A percentile compares a stretch with the other conserved stretches of the same genome.
phyloP scores from a whole-genome alignment of 2,329 filamentous ascomycete species.

The Colletotrichum neosansevieriae region DNA sequence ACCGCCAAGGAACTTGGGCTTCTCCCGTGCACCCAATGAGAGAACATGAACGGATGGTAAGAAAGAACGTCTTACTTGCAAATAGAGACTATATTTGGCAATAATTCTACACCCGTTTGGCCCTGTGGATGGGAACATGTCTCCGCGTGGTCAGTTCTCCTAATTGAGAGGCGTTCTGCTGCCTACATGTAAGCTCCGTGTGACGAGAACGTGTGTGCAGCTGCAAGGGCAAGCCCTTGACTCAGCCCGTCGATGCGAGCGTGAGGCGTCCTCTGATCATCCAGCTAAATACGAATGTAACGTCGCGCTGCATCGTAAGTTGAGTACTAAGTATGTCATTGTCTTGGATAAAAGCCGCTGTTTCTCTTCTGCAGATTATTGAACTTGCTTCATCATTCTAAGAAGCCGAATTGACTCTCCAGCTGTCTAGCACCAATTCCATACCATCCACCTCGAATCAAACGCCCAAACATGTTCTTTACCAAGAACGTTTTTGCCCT shows the following conservation, averaged over 20 bases:
- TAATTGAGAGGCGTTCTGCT: neutral
- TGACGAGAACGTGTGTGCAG: neutral
- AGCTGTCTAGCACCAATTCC: neutral
- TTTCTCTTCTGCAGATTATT: neutral
- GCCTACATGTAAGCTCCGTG: neutral
- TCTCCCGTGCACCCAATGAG: neutral
- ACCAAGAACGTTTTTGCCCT: neutral
- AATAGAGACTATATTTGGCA: neutral
- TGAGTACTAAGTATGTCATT: neutral
- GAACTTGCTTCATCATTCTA: neutral
- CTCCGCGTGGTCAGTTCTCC: neutral
- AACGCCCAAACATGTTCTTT: neutral
- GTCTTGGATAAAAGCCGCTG: neutral
- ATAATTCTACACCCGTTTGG: neutral
- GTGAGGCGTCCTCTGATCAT: neutral
- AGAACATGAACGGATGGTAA: neutral
- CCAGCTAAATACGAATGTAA: constrained; percentile 13
- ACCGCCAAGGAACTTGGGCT: neutral
- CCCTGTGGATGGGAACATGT: neutral
- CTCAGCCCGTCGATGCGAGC: neutral
- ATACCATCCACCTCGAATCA: neutral
- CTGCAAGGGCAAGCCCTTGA: neutral
- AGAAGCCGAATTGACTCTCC: neutral
- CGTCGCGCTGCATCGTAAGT: neutral
- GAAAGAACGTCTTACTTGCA: constrained; percentile 3